A percentile compares a stretch with the other conserved stretches of the same genome.
These are phyloP conservation scores for Aspergillus funiculosus DNA, from an alignment of 495 filamentous ascomycete genomes.

Conservation along the genomic window DNA sequence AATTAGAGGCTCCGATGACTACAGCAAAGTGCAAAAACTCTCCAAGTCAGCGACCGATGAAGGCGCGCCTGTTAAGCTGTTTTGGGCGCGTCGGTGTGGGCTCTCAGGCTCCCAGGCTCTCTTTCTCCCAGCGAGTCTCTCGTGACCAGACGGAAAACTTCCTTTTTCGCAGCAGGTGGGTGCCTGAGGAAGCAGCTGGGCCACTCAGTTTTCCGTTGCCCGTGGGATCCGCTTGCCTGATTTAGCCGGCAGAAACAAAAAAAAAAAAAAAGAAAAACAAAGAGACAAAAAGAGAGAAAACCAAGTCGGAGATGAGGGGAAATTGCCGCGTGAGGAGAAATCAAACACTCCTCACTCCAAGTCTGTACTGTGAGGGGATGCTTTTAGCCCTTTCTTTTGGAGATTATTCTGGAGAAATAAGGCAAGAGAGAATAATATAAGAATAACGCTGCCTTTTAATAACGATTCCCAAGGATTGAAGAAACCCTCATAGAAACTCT, in stretches of 20 bases:
- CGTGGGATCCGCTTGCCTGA: not conserved
- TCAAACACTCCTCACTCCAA: too few relatives aligned
- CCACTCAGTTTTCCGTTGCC: not conserved
- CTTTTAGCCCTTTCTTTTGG: too few relatives aligned
- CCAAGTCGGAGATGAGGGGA: conserved; percentile 7
- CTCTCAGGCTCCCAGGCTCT: too few relatives aligned
- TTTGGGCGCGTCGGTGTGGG: conserved; percentile 45
- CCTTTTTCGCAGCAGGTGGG: conserved; percentile 11
- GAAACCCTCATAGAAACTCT: not conserved
- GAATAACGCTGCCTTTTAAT: too few relatives aligned
- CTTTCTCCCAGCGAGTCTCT: too few relatives aligned
- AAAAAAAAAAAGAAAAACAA: not conserved
- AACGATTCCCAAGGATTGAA: not conserved
- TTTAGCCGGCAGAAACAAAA: not conserved
- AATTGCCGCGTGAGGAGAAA: conserved; percentile 31
- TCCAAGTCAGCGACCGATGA: conserved; percentile 15
- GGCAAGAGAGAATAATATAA: too few relatives aligned
- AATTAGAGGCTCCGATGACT: conserved; percentile 9
- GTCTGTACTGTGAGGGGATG: too few relatives aligned
- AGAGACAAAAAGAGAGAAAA: conserved; percentile 6
- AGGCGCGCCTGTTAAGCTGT: conserved; percentile 26
- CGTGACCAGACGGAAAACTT: conserved; percentile 12
- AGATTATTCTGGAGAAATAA: not conserved
- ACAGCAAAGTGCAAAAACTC: too few relatives aligned
- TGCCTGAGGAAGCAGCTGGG: conserved; percentile 6